Evolutionary conservation across 1,284 basidiomycete species (phyloP).

Genomic region (Microbotryomycetes sp.): DNA sequence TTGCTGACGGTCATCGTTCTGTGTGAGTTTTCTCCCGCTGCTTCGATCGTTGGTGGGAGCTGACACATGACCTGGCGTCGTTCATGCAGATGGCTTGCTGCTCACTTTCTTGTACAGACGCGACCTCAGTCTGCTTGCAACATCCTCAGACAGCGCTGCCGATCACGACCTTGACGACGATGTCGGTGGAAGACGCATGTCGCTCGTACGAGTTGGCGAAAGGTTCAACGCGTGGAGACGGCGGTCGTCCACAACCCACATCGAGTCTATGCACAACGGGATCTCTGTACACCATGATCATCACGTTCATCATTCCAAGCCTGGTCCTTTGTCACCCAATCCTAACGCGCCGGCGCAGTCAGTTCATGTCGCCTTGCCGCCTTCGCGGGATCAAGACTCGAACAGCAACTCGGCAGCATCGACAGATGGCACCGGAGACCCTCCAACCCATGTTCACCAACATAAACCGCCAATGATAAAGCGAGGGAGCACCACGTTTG

Average conservation of each 20-base stretch:
- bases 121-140: conserved; percentile 13
- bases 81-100: conserved; percentile 14
- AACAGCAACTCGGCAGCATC: neutral
- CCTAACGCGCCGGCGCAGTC: no score
- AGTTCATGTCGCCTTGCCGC: no score
- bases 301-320: no score
- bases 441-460: neutral
- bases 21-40: neutral
- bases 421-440: neutral
- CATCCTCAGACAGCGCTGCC: conserved; percentile 7
- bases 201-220: neutral
- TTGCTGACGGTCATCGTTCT: conserved; percentile 15
- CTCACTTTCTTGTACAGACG: conserved; percentile 21
- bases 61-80: neutral
- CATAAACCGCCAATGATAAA: neutral
- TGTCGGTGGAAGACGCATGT: neutral
- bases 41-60: neutral
- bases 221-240: neutral
- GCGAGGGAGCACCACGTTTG: neutral
- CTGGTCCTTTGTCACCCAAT: no score
- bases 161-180: neutral
- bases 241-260: neutral
- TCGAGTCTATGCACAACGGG: neutral
- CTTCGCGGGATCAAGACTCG: no score
- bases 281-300: no score